phyloP scores from a whole-genome alignment of 441 rosid species.

The Gossypium gossypioides region DNA sequence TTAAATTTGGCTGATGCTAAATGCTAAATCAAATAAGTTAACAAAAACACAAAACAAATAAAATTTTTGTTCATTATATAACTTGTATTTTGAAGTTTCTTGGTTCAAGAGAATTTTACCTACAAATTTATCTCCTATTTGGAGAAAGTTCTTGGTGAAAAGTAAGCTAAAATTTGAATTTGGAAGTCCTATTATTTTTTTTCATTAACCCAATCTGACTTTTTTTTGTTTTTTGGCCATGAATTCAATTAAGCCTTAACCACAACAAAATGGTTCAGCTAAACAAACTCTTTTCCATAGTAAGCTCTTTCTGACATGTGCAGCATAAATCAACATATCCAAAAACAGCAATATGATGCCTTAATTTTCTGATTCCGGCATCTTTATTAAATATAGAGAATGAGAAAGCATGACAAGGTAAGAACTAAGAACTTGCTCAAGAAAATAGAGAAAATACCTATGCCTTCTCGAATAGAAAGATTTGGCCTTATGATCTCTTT shows the following conservation, averaged over 20 bases:
- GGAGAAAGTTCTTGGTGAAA: background rate
- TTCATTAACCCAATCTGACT: background rate
- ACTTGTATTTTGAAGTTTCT: background rate
- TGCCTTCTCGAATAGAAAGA: conserved; percentile 80
- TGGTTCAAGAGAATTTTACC: background rate
- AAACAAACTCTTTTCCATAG: background rate
- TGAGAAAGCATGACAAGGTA: background rate
- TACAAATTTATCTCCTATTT: background rate
- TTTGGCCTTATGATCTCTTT: conserved; percentile 79
- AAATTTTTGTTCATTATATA: background rate
- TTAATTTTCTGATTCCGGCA: background rate
- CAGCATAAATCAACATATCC: background rate
- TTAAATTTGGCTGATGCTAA: background rate
- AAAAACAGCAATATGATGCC: background rate
- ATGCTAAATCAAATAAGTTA: background rate
- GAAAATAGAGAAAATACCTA: conserved; percentile 34
- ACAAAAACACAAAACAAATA: background rate
- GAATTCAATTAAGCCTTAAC: background rate
- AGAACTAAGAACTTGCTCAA: background rate
- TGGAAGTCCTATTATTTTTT: background rate
- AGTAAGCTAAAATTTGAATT: background rate
- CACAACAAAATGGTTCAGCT: background rate
- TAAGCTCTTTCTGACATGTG: background rate
- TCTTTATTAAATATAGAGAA: background rate
- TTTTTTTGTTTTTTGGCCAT: background rate